phyloP scores from a whole-genome alignment of 2,329 filamentous ascomycete species.

The Diaporthe citriasiana region DNA sequence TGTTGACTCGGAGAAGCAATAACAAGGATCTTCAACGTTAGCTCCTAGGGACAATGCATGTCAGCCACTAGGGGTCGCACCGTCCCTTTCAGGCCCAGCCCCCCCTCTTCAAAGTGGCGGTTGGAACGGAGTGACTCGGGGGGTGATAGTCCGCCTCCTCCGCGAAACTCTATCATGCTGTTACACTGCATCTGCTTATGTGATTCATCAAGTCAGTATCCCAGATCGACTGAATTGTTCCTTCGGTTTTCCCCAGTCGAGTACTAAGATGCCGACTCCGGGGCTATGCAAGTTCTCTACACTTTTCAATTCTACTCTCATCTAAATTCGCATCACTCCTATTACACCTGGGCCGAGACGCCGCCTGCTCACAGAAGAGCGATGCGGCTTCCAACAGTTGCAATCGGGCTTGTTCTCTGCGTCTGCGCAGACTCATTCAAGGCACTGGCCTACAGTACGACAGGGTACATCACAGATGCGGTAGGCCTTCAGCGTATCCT shows the following conservation, averaged over 20 bases:
- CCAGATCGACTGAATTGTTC: not conserved
- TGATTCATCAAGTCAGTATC: not conserved
- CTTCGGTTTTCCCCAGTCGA: not conserved
- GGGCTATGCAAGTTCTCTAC: not conserved
- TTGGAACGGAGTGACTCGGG: not conserved
- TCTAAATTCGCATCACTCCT: not conserved
- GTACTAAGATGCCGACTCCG: not conserved
- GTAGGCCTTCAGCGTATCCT: not conserved
- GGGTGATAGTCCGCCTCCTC: not conserved
- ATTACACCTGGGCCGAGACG: not conserved
- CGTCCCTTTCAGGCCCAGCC: not conserved
- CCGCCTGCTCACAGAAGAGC: not conserved
- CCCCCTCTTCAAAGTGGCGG: constrained; percentile 9
- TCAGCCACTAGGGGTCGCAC: not conserved
- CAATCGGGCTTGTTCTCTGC: not conserved
- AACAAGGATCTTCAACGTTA: not conserved
- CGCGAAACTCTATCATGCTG: not conserved
- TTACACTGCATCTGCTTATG: not conserved
- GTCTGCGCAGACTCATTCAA: not conserved
- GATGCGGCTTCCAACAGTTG: not conserved
- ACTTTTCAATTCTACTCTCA: not conserved
- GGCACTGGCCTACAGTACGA: not conserved
- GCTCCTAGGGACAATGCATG: not conserved
- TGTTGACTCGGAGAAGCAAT: not conserved
- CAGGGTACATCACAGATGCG: not conserved